Evolutionary conservation across 768 basidiomycete genomes (phyloP).

Genomic region (Chiua virens): DNA sequence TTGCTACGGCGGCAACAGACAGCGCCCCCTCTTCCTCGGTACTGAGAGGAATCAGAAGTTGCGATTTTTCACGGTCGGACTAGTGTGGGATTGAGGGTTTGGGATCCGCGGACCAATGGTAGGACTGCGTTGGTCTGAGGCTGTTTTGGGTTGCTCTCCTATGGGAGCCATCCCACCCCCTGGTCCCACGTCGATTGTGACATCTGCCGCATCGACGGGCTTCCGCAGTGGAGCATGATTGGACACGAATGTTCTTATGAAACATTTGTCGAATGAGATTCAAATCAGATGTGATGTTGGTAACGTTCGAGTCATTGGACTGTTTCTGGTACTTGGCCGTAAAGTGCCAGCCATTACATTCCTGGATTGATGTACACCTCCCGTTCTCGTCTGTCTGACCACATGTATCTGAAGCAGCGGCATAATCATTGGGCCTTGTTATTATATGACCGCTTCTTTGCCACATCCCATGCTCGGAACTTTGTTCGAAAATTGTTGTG

Average conservation of each 20-base stretch:
- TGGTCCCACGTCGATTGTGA: no score
- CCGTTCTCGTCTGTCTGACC: slow-evolving; percentile 8
- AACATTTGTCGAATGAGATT: slow-evolving; percentile 15
- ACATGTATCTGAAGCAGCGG: slow-evolving; percentile 9
- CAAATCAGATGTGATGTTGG: slow-evolving; percentile 13
- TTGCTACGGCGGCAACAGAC: neutral
- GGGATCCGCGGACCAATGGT: slow-evolving; percentile 25
- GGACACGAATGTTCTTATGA: slow-evolving; percentile 19
- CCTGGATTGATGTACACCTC: slow-evolving; percentile 17
- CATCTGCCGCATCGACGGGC: slow-evolving; percentile 23
- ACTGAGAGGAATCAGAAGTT: slow-evolving; percentile 4
- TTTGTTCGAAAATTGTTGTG: slow-evolving; percentile 8
- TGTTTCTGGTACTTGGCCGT: slow-evolving; percentile 12
- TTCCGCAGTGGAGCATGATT: slow-evolving; percentile 17
- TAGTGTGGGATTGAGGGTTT: slow-evolving; percentile 5
- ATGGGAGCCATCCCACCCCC: slow-evolving; percentile 18
- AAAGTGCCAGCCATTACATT: slow-evolving; percentile 6
- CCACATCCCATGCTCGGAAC: slow-evolving; percentile 9
- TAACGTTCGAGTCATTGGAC: slow-evolving; percentile 8
- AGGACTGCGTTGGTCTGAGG: slow-evolving; percentile 15
- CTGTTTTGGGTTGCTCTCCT: slow-evolving; percentile 10
- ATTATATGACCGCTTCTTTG: slow-evolving; percentile 22
- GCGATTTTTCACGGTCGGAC: slow-evolving; percentile 2
- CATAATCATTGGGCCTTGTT: slow-evolving; percentile 2
- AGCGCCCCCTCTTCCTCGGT: slow-evolving; percentile 6